Base-by-base conservation (phyloP, 768 basidiomycete genomes). In the Naganishia vaughanmartiniae region DNA sequence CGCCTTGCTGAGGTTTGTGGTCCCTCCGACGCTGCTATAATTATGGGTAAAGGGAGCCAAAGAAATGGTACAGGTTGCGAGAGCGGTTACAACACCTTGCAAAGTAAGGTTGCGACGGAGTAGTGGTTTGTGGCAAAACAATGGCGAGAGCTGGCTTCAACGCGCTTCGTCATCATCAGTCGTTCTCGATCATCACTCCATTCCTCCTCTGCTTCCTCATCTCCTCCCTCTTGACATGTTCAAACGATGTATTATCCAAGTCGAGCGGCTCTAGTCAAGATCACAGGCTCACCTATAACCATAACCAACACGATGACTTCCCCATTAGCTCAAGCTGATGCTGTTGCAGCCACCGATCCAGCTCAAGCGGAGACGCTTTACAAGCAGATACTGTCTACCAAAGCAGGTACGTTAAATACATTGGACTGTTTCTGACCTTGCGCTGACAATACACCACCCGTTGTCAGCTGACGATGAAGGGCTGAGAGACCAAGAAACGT, bases 401-500 rank as follows among this genome's bases (percentile, higher is more conserved):
- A 85, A 71, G 74, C 76, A 51, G 76, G 81, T 80, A 34, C 70
- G 78, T 73, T 21, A 9, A 39, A 10, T 10, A 39, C 1, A 15
- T 10, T 34, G 17, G 4, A 15, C 17, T 5, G n/a, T n/a, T 24
- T 54, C 33, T 56, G 1, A n/a, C 15, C 15, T 39, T 24, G 1
- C 24, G 55, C 66, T 72, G 66, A 53, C 79, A 82, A 83, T 57
- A 28, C 79, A 71, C 70, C 28, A 66, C 70, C 33, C 72, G 17
- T 42, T 74, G 28, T 54, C 81, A 79, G 84, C 81, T 51, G 79
- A 80, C 66, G 86, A 89, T 17, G 86, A 87, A 73, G 84, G 81
- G 21, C 83, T 93, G 10, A 83, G 89, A 45, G 88, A 92, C 75
- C 93, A 97, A 81, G 94, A 96, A 79, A 83, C 84, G 0, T 92